These are phyloP conservation scores for Tricholoma sp. DNA, from an alignment of 768 basidiomycete species.

Conservation along the genomic window DNA sequence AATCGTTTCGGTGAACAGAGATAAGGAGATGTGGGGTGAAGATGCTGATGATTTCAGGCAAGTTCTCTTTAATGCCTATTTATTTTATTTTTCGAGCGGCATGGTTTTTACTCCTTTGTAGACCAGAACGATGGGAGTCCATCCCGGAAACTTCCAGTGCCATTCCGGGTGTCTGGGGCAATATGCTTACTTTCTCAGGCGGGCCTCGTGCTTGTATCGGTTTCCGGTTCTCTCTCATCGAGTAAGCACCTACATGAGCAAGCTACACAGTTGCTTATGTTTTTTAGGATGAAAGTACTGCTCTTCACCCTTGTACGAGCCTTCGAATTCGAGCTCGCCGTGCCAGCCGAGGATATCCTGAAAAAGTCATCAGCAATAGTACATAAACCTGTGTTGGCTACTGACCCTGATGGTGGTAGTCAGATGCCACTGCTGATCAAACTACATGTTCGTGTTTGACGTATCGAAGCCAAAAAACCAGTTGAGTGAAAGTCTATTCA, in stretches of 20 bases:
- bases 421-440: constrained; percentile 41
- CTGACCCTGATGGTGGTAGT: constrained; percentile 31
- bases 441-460: constrained; percentile 7
- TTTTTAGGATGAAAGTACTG: constrained; percentile 29
- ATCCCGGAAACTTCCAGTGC: constrained; percentile 35
- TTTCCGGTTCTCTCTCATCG: constrained; percentile 53
- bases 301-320: constrained; percentile 46
- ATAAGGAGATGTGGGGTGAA: constrained; percentile 53
- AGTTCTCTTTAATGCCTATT: constrained; percentile 22
- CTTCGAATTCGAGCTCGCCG: constrained; percentile 52
- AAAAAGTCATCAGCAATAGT: constrained; percentile 33
- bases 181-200: constrained; percentile 57
- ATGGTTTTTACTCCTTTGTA: constrained; percentile 29
- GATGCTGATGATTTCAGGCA: constrained; percentile 62
- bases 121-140: constrained; percentile 61
- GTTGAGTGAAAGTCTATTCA: no score
- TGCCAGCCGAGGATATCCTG: constrained; percentile 38
- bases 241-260: constrained; percentile 23
- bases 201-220: constrained; percentile 67
- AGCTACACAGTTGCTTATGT: not conserved
- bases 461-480: no score
- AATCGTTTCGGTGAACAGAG: constrained; percentile 47
- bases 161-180: constrained; percentile 59
- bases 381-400: constrained; percentile 38
- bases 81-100: not conserved